These are phyloP conservation scores for Rhizopogon rudus DNA, from an alignment of 768 basidiomycete species.

Conservation along the genomic window DNA sequence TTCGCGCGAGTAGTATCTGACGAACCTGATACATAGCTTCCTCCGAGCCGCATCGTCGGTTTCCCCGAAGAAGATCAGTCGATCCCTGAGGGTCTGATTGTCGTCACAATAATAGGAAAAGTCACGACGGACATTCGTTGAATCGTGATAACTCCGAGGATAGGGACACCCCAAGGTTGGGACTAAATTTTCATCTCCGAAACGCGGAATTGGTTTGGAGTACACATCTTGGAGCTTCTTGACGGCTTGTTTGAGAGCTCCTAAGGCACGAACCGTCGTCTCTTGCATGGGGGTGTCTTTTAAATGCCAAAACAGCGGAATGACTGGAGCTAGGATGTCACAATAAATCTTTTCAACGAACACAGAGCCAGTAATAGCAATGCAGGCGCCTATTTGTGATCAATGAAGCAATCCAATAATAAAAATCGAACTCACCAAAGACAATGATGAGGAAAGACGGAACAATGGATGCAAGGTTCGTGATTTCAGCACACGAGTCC, in stretches of 20 bases:
- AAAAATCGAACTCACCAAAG: not conserved
- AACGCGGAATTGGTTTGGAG: not conserved
- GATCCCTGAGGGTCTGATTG: not conserved
- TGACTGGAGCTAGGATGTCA: not conserved
- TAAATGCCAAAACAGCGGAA: not conserved
- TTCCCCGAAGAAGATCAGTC: not conserved
- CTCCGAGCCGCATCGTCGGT: not conserved
- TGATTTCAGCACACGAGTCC: too few species aligned
- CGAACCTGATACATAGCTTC: not conserved
- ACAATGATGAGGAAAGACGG: not conserved
- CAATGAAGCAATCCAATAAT: not conserved
- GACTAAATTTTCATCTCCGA: not conserved
- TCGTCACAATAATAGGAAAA: not conserved
- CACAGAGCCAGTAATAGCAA: not conserved
- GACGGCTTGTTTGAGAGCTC: not conserved
- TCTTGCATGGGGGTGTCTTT: not conserved
- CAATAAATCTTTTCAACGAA: not conserved
- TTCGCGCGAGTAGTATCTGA: not conserved
- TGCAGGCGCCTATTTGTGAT: not conserved
- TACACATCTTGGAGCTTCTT: not conserved
- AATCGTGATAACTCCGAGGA: not conserved
- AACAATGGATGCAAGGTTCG: not conserved
- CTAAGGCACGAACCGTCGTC: not conserved
- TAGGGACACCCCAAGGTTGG: not conserved
- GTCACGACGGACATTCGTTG: not conserved